A percentile compares a stretch with the other conserved stretches of the same genome.
Conservation (phyloP, 768 basidiomycete genomes). For the Phylloporus scabripes region DNA sequence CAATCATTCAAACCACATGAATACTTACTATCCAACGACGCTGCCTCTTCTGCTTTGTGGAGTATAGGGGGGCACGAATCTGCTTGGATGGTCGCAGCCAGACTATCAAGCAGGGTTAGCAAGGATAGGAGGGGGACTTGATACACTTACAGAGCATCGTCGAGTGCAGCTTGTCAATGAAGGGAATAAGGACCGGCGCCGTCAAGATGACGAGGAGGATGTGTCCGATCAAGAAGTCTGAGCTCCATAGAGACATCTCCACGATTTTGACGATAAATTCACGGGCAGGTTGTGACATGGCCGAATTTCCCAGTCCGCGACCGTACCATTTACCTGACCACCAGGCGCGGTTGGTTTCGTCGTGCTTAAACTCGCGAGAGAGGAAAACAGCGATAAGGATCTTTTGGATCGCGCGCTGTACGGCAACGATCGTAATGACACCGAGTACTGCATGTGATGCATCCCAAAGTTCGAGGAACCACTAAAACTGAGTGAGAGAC, state of each 20-base stretch:
- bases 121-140: not conserved
- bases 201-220: constrained; percentile 85
- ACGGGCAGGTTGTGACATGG: constrained; percentile 91
- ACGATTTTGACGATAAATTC: constrained; percentile 98
- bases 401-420: constrained; percentile 92
- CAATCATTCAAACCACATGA: not conserved
- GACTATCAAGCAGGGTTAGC: constrained; percentile 42
- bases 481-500: constrained; percentile 40
- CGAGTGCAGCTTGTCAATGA: constrained; percentile 83
- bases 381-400: constrained; percentile 91
- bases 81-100: constrained; percentile 96
- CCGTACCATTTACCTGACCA: constrained; percentile 99
- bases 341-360: constrained; percentile 98
- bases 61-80: constrained; percentile 89
- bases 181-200: constrained; percentile 80
- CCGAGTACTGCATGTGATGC: constrained; percentile 95
- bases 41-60: constrained; percentile 89
- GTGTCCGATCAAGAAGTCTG: constrained; percentile 86
- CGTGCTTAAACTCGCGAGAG: constrained; percentile 96
- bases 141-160: constrained; percentile 78
- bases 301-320: constrained; percentile 83
- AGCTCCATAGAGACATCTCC: constrained; percentile 95
- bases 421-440: constrained; percentile 79
- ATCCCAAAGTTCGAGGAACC: constrained; percentile 97
- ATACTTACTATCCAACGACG: constrained; percentile 79